Conservation (phyloP, 176 grass and related monocot genomes). For the Rhynchospora tenuis region DNA sequence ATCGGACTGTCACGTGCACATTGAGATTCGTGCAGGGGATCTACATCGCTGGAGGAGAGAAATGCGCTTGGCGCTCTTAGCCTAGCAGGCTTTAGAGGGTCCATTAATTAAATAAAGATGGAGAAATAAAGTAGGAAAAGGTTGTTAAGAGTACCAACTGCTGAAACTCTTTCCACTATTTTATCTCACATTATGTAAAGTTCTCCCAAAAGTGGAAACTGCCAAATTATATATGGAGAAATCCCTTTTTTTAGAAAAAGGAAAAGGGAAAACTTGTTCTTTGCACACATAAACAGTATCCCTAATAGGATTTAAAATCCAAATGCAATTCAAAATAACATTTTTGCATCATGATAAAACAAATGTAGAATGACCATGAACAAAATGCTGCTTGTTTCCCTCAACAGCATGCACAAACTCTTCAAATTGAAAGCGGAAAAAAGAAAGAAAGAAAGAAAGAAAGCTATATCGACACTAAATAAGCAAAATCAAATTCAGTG, state of each 20-base stretch:
- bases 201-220: not conserved
- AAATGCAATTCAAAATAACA: not conserved
- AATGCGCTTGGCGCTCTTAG: not conserved
- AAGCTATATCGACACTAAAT: not conserved
- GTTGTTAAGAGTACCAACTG: slow-evolving; percentile 19
- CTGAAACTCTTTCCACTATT: not conserved
- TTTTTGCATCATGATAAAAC: too few species aligned
- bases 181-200: not conserved
- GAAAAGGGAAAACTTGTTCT: not conserved
- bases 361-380: too few species aligned
- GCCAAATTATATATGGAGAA: not conserved
- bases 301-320: too few species aligned
- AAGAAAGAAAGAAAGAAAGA: not conserved
- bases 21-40: not conserved
- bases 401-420: not conserved
- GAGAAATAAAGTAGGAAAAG: slow-evolving; percentile 6
- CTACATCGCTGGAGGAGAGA: not conserved
- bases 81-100: not conserved
- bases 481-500: not conserved
- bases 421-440: not conserved
- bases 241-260: not conserved
- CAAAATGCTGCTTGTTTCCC: not conserved
- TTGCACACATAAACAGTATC: not conserved
- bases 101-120: not conserved
- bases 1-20: not conserved